Base-by-base conservation (phyloP, 1,139 yeast species). In the Diutina neorugosa region DNA sequence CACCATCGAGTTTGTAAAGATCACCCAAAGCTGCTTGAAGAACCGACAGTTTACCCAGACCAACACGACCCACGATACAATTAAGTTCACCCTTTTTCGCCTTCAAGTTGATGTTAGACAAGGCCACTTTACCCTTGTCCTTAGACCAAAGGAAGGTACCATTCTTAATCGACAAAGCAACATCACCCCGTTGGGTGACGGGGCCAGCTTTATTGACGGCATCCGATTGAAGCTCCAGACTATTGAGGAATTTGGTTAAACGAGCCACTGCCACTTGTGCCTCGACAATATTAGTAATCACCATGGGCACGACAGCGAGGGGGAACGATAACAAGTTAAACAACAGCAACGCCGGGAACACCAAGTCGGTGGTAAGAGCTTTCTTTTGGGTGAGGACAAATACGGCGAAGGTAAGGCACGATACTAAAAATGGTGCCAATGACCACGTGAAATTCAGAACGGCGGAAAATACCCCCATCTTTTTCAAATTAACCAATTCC, bases 31-130 rank as follows among this genome's bases (percentile, higher is more conserved):
- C 72, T 20, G 95, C 82, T 66, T 88, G 95, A 59, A 93, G 74
- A 51, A 93, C 69, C 0, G 96, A 88, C 14, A 96, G 86, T 65
- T 93, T 93, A 58, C 98, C 98, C 49, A 87, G 74, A 40, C 98
- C 98, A 55, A 93, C 98, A 59, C 81, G 83, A 53, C 98, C 98
- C 53, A 93, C 93, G 60, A 93, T 77, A 73, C 98, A 93, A 55
- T 82, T 80, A 55, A 93, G 75, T 57, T 87, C 83, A 55, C 96
- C 97, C 65, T 89, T 90, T 57, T 71, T 78, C 9, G 94, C 89
- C 31, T 64, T 66, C 58, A 85, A 82, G 63, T 84, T 81, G 56
- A 90, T 81, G 60, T 85, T 77, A 5, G 82, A 76, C 56, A 93
- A 74, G 1, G 97, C 96, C 50, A 85, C 82, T 62, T 86, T 86